phyloP scores from a whole-genome alignment of 148 eudicot genomes.

The Selenicereus undatus region DNA sequence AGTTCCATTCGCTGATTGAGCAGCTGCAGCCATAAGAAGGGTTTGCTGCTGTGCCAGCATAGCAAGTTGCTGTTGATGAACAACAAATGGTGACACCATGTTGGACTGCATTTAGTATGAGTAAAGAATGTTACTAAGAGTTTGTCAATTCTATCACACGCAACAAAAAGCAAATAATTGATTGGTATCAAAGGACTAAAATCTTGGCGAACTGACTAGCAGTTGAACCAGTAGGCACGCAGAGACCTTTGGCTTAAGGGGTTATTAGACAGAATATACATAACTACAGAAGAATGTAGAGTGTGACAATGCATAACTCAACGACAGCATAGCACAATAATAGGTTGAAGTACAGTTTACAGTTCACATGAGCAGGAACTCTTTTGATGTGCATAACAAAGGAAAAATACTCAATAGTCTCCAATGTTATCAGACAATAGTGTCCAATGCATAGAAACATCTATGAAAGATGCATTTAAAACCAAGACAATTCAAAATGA shows the following conservation, averaged over 20 bases:
- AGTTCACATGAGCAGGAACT: background rate
- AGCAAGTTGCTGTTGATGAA: constrained; percentile 90
- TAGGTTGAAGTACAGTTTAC: background rate
- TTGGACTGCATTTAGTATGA: constrained; percentile 56
- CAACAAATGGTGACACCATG: constrained; percentile 76
- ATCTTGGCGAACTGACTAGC: background rate
- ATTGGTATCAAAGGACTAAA: background rate
- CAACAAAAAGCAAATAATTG: background rate
- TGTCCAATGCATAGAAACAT: background rate
- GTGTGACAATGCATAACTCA: background rate
- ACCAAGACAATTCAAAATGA: background rate
- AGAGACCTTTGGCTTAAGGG: background rate
- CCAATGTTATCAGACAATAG: background rate
- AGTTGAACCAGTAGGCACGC: background rate
- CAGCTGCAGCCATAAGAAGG: constrained; percentile 88
- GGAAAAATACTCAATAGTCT: background rate
- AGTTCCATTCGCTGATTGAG: constrained; percentile 55
- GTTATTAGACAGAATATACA: no score
- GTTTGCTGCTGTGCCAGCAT: constrained; percentile 92
- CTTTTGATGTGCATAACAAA: background rate
- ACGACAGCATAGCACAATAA: background rate
- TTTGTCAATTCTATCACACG: background rate
- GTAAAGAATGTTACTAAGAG: constrained; percentile 1
- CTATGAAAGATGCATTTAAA: background rate
- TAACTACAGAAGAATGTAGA: background rate